Percentiles rank a stretch among this genome's conserved stretches.
phyloP scores from a whole-genome alignment of 2,329 filamentous ascomycete genomes.

The Neopestalotiopsis clavispora region DNA sequence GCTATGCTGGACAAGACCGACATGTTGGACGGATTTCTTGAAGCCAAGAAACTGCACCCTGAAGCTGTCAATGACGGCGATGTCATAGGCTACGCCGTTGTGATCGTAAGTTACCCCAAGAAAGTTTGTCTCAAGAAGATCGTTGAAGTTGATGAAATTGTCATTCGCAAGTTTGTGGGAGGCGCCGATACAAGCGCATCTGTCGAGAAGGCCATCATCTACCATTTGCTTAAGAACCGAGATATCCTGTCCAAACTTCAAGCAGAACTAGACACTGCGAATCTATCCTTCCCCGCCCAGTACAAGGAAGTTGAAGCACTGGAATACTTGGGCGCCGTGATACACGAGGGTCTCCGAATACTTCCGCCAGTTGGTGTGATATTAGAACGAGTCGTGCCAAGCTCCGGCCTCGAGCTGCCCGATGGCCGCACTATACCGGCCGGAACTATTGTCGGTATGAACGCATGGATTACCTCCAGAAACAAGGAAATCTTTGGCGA shows the following conservation, averaged over 20 bases:
- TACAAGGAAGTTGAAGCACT: constrained; percentile 21
- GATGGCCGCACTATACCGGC: constrained; percentile 30
- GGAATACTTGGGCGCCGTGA: constrained; percentile 45
- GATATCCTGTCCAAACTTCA: background rate
- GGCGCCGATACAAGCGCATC: constrained; percentile 22
- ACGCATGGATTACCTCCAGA: constrained; percentile 32
- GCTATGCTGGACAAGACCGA: constrained; percentile 28
- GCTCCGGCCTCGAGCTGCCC: constrained; percentile 34
- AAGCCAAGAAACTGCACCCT: constrained; percentile 31
- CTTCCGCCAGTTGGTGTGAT: constrained; percentile 45
- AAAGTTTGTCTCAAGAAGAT: too few relatives aligned
- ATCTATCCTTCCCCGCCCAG: constrained; percentile 16
- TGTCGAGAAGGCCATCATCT: constrained; percentile 34
- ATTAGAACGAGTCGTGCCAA: constrained; percentile 48
- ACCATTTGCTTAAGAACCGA: constrained; percentile 32
- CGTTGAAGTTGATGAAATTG: too few relatives aligned
- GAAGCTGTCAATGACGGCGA: constrained; percentile 32
- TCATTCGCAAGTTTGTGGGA: background rate
- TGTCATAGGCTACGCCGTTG: constrained; percentile 30
- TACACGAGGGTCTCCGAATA: constrained; percentile 50
- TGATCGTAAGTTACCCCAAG: background rate
- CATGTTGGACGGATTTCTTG: constrained; percentile 34
- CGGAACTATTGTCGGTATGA: constrained; percentile 35
- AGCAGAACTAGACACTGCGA: constrained; percentile 2
- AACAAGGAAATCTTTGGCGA: constrained; percentile 43